These are phyloP conservation scores for Shiraia bambusicola DNA, from an alignment of 2,329 filamentous ascomycete genomes.

Conservation along the genomic window DNA sequence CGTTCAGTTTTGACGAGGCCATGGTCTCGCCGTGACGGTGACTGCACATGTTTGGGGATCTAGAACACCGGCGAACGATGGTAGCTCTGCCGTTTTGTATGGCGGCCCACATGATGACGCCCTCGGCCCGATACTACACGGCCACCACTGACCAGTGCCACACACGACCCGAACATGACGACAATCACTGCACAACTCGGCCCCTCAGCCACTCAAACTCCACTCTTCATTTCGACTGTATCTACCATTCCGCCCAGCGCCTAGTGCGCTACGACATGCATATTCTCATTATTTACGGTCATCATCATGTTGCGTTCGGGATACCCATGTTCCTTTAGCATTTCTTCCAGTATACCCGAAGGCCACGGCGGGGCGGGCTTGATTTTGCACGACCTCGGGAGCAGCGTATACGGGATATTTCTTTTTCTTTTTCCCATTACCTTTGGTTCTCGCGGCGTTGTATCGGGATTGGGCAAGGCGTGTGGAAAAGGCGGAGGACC, in stretches of 20 bases:
- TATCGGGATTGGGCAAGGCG: conserved; percentile 19
- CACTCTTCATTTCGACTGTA: conserved; percentile 24
- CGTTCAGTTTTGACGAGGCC: conserved; percentile 14
- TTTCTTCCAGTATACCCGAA: conserved; percentile 9
- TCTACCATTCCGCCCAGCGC: conserved; percentile 13
- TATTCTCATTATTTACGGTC: conserved; percentile 3
- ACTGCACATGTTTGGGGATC: conserved; percentile 9
- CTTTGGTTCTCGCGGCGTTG: conserved; percentile 16
- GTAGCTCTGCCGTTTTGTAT: conserved; percentile 4
- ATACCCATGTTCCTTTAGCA: conserved; percentile 26
- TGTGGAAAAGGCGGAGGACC: conserved; percentile 11
- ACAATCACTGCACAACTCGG: conserved; percentile 4
- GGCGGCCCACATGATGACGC: conserved; percentile 13
- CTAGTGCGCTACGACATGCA: conserved; percentile 6
- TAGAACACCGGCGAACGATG: conserved; percentile 21
- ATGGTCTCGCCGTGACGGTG: conserved; percentile 9
- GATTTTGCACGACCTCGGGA: conserved; percentile 8
- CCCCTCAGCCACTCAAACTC: conserved; percentile 4
- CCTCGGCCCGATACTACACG: conserved; percentile 16
- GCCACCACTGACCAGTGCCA: conserved; percentile 3
- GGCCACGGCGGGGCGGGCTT: conserved; percentile 3
- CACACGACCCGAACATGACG: conserved; percentile 1
- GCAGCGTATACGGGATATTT: no score
- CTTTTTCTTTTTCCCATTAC: no score
- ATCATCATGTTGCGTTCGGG: conserved; percentile 16